These are phyloP conservation scores for Umbelopsis sp. DNA, from an alignment of 192 early-diverging fungal genomes.

Conservation along the genomic window DNA sequence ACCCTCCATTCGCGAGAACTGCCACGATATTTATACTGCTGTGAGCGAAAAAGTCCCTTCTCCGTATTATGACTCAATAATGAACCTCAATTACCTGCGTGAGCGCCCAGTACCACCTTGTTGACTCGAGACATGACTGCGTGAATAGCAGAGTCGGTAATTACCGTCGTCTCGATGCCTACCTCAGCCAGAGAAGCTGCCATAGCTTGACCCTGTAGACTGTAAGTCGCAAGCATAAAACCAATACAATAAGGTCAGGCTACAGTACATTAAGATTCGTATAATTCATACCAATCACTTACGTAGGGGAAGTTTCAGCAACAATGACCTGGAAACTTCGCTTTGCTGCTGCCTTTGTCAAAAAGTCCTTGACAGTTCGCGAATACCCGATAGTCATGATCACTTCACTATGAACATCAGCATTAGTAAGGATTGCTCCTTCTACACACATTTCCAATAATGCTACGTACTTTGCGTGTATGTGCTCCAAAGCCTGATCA, in stretches of 20 bases:
- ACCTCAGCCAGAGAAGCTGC: conserved; percentile 70
- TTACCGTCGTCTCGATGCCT: conserved; percentile 90
- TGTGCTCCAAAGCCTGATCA: conserved; percentile 84
- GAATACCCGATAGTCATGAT: conserved; percentile 93
- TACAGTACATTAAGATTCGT: conserved; percentile 4
- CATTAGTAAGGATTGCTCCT: neutral
- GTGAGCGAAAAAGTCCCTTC: neutral
- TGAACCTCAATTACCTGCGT: conserved; percentile 61
- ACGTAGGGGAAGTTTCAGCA: conserved; percentile 88
- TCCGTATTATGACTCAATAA: neutral
- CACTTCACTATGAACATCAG: conserved; percentile 72
- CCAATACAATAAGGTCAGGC: neutral
- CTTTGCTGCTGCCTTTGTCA: conserved; percentile 81
- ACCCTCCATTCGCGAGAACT: conserved; percentile 93
- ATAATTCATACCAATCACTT: conserved; percentile 30
- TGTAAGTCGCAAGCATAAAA: conserved; percentile 26
- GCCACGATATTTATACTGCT: conserved; percentile 4
- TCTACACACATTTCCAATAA: neutral
- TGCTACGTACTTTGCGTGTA: conserved; percentile 84
- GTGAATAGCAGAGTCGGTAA: conserved; percentile 92
- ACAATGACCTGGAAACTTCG: conserved; percentile 95
- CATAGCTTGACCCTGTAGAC: conserved; percentile 85
- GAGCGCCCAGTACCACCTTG: conserved; percentile 93
- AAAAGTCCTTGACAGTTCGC: conserved; percentile 81
- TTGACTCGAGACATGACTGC: conserved; percentile 98